A percentile compares a stretch with the other conserved stretches of the same genome.
Evolutionary conservation across 2,329 filamentous ascomycete species (phyloP).

Genomic region (Exophiala sp.): DNA sequence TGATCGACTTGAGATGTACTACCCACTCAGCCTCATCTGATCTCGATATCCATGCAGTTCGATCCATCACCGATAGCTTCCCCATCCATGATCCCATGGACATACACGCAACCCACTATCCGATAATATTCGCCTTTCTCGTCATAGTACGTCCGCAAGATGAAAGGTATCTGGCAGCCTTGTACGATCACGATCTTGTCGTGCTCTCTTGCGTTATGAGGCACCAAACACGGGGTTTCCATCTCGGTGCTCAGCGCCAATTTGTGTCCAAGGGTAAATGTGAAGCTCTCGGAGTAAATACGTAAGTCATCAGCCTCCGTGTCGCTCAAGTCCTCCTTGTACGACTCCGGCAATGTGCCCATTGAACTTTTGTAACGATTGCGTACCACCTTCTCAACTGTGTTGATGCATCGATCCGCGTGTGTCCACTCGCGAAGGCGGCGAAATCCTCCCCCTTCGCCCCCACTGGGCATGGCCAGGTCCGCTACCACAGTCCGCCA

Average conservation of each 20-base stretch:
- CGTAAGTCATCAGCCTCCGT: background rate
- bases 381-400: background rate
- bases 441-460: constrained; percentile 5
- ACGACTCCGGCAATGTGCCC: background rate
- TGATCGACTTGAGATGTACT: no score
- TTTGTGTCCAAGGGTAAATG: constrained; percentile 2
- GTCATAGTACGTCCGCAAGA: constrained; percentile 3
- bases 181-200: constrained; percentile 12
- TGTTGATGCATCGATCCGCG: constrained; percentile 7
- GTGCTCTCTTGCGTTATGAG: background rate
- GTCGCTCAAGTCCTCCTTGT: no score
- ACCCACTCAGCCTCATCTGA: no score
- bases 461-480: background rate
- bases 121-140: constrained; percentile 7
- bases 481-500: constrained; percentile 17
- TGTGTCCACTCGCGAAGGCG: constrained; percentile 5
- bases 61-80: constrained; percentile 2
- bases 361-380: background rate
- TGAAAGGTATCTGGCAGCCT: constrained; percentile 15
- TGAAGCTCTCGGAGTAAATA: constrained; percentile 7
- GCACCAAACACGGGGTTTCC: background rate
- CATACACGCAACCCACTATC: constrained; percentile 20
- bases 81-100: constrained; percentile 19
- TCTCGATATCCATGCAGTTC: no score
- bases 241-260: constrained; percentile 1